Evolutionary conservation across 2,329 filamentous ascomycete species (phyloP).

Genomic region (Graphiopsis chlorocephala): DNA sequence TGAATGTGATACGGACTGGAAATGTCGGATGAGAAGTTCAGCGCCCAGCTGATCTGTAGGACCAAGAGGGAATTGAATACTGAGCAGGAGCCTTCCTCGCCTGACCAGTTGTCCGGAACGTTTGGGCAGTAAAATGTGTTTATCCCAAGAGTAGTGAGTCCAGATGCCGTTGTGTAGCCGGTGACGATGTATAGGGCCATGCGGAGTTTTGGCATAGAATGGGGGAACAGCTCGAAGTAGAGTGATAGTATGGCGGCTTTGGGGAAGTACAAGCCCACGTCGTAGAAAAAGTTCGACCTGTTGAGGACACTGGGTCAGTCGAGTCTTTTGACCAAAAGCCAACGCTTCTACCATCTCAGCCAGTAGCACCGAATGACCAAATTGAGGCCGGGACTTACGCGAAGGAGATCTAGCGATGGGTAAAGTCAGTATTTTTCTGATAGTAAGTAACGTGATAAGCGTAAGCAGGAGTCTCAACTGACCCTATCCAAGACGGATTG

Average conservation of each 20-base stretch:
- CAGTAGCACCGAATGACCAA: not conserved
- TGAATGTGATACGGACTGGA: not conserved
- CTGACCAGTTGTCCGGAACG: not conserved
- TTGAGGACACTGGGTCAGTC: not conserved
- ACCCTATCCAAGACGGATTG: not conserved
- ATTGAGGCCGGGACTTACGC: not conserved
- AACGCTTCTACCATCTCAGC: not conserved
- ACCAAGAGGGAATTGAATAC: not conserved
- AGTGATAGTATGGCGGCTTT: not conserved
- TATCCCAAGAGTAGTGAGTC: not conserved
- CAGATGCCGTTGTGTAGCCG: not conserved
- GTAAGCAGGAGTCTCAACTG: not conserved
- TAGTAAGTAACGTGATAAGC: not conserved
- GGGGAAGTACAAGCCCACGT: not conserved
- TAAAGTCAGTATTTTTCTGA: not conserved
- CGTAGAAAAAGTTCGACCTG: slow-evolving; percentile 2
- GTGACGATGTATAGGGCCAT: not conserved
- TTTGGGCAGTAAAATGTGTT: not conserved
- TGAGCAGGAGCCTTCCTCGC: not conserved
- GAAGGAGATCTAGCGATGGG: not conserved
- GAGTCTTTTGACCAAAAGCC: not conserved
- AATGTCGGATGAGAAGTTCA: slow-evolving; percentile 1
- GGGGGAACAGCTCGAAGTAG: not conserved
- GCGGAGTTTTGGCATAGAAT: not conserved
- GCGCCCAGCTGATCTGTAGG: not conserved